These are phyloP conservation scores for Psilocybe mexicana DNA, from an alignment of 1,284 basidiomycete genomes.

Conservation along the genomic window DNA sequence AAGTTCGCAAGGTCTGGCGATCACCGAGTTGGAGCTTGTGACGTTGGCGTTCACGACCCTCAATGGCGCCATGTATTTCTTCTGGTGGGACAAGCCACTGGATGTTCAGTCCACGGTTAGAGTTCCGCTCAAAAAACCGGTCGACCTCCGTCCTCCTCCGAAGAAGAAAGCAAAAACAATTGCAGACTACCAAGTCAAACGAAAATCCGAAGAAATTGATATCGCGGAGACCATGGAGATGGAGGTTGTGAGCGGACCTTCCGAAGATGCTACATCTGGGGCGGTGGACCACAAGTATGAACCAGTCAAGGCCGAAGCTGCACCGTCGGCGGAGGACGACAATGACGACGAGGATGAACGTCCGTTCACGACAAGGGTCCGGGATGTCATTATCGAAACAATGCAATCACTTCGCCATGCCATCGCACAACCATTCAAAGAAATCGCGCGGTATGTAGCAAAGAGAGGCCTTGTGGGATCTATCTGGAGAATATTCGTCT, in stretches of 20 bases:
- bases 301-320: background rate
- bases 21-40: constrained; percentile 35
- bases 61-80: constrained; percentile 27
- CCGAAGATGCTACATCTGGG: background rate
- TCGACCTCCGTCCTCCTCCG: background rate
- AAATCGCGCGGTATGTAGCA: background rate
- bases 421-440: background rate
- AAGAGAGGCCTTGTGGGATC: background rate
- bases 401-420: background rate
- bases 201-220: background rate
- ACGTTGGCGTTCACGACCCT: constrained; percentile 31
- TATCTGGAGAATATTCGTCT: background rate
- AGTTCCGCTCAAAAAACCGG: constrained; percentile 2
- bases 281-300: background rate
- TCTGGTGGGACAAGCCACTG: constrained; percentile 42
- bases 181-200: background rate
- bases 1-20: constrained; percentile 17
- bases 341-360: background rate
- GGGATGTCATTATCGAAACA: background rate
- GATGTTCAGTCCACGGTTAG: constrained; percentile 24
- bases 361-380: background rate
- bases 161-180: background rate
- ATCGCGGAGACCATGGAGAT: background rate
- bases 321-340: background rate
- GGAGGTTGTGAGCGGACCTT: background rate